phyloP scores from a whole-genome alignment of 2,329 filamentous ascomycete species.

The Paracoccidioides lutzii region DNA sequence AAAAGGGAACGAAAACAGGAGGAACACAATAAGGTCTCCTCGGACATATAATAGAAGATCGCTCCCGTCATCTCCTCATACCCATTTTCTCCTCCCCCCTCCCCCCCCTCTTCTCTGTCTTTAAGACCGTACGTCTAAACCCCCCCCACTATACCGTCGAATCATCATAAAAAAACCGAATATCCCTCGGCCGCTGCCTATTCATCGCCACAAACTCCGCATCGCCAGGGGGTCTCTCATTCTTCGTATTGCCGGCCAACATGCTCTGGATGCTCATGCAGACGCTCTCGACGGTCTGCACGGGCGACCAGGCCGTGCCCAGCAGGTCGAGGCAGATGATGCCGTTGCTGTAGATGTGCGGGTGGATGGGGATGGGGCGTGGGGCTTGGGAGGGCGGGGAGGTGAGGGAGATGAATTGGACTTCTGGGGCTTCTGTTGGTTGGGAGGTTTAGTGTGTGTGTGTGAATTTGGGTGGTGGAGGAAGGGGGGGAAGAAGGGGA shows the following conservation, averaged over 20 bases:
- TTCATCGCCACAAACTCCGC: constrained; percentile 78
- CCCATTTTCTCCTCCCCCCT: neutral
- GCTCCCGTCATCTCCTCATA: no score
- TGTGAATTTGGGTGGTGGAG: neutral
- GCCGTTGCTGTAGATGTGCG: constrained; percentile 95
- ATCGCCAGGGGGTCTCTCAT: constrained; percentile 81
- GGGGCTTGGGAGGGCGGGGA: constrained; percentile 31
- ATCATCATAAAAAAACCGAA: constrained; percentile 90
- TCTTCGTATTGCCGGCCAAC: constrained; percentile 86
- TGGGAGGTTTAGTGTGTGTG: neutral
- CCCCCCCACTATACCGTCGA: constrained; percentile 48
- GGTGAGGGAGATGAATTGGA: constrained; percentile 63
- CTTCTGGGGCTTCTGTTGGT: constrained; percentile 73
- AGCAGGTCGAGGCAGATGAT: constrained; percentile 96
- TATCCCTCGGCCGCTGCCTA: constrained; percentile 67
- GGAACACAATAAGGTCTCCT: no score
- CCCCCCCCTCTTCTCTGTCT: neutral
- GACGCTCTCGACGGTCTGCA: constrained; percentile 92
- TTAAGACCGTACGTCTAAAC: no score
- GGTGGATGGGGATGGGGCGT: constrained; percentile 74
- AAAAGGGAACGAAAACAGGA: neutral
- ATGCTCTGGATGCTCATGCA: constrained; percentile 98
- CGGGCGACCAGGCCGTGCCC: constrained; percentile 78
- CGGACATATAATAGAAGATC: no score
- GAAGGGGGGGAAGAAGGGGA: no score